Evolutionary conservation across 164 flowering plant genomes (phyloP).

Genomic region (Vitis vinifera): ASM3070453v1 NC_081811.1:2001501-2002000

Average conservation of each 20-base stretch:
- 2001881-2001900: background rate
- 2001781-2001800: background rate
- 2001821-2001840: background rate
- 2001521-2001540: slow-evolving; percentile 91
- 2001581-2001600: slow-evolving; percentile 18
- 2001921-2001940: slow-evolving; percentile 74
- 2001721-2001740: background rate
- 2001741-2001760: background rate
- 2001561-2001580: slow-evolving; percentile 94
- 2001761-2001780: background rate
- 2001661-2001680: background rate
- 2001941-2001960: slow-evolving; percentile 60
- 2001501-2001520: slow-evolving; percentile 87
- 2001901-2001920: slow-evolving; percentile 6
- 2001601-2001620: background rate
- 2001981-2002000: slow-evolving; percentile 58
- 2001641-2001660: background rate
- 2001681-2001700: background rate
- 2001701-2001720: background rate
- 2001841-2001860: background rate
- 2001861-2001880: background rate
- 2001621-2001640: background rate
- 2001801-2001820: background rate
- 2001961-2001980: slow-evolving; percentile 80
- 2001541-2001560: slow-evolving; percentile 82